Conservation (phyloP, 1,284 basidiomycete genomes). For the Ganoderma leucocontextum region DNA sequence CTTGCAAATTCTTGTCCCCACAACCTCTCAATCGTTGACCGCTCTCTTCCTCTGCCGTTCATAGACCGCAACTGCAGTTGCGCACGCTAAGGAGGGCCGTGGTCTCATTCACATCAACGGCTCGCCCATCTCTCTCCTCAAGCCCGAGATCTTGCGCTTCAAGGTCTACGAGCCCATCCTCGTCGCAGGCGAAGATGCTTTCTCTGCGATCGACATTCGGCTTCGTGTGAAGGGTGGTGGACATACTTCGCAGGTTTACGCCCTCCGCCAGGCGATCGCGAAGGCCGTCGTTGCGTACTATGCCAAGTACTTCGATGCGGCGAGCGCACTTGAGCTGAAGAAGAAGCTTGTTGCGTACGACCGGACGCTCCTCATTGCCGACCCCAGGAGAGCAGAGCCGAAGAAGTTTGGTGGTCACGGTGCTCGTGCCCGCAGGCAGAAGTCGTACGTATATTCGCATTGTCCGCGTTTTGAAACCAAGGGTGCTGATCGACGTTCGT, state of each 20-base stretch:
- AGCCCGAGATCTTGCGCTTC: constrained; percentile 95
- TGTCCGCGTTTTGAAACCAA: background rate
- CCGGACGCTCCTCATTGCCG: constrained; percentile 94
- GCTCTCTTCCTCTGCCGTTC: background rate
- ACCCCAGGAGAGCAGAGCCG: constrained; percentile 98
- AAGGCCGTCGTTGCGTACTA: constrained; percentile 99
- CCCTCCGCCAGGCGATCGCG: constrained; percentile 98
- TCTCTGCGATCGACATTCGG: constrained; percentile 92
- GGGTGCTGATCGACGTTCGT: constrained; percentile 23
- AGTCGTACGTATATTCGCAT: constrained; percentile 66
- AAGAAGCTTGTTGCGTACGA: constrained; percentile 97
- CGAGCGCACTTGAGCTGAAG: constrained; percentile 95
- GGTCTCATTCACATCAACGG: constrained; percentile 98
- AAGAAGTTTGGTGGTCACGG: constrained; percentile 99
- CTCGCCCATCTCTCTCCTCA: constrained; percentile 93
- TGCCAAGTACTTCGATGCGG: constrained; percentile 99
- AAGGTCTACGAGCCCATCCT: constrained; percentile 98
- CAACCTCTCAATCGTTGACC: background rate
- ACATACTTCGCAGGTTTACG: constrained; percentile 99
- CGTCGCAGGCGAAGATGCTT: constrained; percentile 87
- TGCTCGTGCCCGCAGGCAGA: constrained; percentile 96
- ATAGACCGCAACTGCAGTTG: constrained; percentile 96
- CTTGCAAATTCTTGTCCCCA: no score
- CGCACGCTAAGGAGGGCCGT: constrained; percentile 95
- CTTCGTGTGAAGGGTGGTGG: constrained; percentile 99